Evolutionary conservation across 805 yeast genomes (phyloP).

Genomic region (Pichia paraexigua): DNA sequence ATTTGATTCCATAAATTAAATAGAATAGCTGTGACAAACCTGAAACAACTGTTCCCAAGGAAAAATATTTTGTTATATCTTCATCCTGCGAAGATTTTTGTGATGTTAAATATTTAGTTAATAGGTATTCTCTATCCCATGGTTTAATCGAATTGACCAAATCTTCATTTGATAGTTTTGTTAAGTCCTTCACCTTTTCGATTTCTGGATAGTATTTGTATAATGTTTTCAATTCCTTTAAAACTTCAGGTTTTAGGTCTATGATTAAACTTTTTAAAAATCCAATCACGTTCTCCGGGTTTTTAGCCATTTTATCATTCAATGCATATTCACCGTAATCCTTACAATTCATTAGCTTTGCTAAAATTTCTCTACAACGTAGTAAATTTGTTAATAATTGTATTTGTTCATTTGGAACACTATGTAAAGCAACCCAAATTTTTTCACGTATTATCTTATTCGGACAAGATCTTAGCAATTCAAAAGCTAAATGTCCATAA

Average conservation of each 20-base stretch:
- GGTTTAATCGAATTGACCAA: constrained; percentile 49
- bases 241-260: constrained; percentile 45
- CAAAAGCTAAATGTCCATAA: constrained; percentile 56
- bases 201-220: constrained; percentile 21
- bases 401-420: constrained; percentile 57
- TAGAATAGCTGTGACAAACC: constrained; percentile 71
- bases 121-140: constrained; percentile 82
- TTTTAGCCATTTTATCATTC: constrained; percentile 83
- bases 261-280: constrained; percentile 56
- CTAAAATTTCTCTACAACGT: constrained; percentile 58
- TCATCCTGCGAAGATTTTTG: constrained; percentile 29
- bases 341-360: constrained; percentile 61
- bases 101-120: constrained; percentile 22
- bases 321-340: constrained; percentile 76
- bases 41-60: constrained; percentile 77
- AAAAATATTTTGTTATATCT: constrained; percentile 62
- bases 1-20: constrained; percentile 65
- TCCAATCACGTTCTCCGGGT: constrained; percentile 63
- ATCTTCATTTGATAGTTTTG: constrained; percentile 29
- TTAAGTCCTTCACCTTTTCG: constrained; percentile 5
- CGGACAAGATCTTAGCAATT: constrained; percentile 52
- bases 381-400: constrained; percentile 49
- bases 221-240: constrained; percentile 47
- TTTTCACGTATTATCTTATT: constrained; percentile 50
- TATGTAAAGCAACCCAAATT: constrained; percentile 71